These are phyloP conservation scores for Ustilago cynodontis DNA, from an alignment of 1,284 basidiomycete genomes.

Conservation along the genomic window DNA sequence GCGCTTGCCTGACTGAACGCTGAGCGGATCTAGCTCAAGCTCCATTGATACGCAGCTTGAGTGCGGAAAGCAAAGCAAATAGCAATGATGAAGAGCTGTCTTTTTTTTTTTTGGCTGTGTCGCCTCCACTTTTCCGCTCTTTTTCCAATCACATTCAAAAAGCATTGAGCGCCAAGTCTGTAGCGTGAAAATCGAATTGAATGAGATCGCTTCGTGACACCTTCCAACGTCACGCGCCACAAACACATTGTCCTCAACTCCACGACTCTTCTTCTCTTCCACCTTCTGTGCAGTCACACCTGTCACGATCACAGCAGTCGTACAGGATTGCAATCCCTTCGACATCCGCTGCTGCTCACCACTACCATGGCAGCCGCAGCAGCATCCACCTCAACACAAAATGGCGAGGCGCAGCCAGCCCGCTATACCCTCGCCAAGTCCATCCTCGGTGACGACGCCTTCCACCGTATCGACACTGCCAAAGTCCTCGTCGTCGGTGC, in stretches of 20 bases:
- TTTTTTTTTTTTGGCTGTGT: background rate
- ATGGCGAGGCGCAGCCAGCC: conserved; percentile 21
- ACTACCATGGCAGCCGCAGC: conserved; percentile 15
- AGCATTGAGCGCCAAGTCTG: background rate
- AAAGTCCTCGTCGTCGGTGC: conserved; percentile 88
- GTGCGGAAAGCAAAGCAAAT: conserved; percentile 2
- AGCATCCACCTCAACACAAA: conserved; percentile 22
- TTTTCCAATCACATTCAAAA: conserved; percentile 3
- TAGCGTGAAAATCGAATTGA: conserved; percentile 6
- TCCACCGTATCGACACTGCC: conserved; percentile 36
- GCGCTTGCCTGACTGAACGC: no score
- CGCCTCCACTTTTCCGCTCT: conserved; percentile 15
- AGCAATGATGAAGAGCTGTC: background rate
- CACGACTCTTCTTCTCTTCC: background rate
- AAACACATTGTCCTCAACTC: background rate
- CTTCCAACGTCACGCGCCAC: conserved; percentile 4
- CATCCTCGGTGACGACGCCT: conserved; percentile 37
- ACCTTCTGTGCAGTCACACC: conserved; percentile 1
- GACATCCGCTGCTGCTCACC: background rate
- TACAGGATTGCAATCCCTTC: no score
- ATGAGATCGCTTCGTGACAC: background rate
- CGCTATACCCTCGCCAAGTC: conserved; percentile 39
- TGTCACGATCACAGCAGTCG: no score
- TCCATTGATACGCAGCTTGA: background rate
- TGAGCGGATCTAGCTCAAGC: background rate